These are phyloP conservation scores for Penstemon eatonii DNA, from an alignment of 257 asterid species.

Conservation along the genomic window DNA sequence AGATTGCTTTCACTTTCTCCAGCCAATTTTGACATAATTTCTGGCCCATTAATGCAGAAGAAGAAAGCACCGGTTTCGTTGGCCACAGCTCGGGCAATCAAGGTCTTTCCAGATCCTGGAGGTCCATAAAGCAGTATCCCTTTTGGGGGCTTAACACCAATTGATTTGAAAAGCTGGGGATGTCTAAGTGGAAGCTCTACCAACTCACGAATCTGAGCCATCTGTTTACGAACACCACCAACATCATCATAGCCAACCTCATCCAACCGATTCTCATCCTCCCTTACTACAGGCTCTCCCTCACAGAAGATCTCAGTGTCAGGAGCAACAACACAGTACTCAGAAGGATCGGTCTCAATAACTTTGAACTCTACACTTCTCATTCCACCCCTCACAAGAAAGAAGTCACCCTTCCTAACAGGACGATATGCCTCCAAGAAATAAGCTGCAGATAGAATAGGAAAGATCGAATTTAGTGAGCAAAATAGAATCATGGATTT, in stretches of 20 bases:
- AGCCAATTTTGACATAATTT: slow-evolving; percentile 72
- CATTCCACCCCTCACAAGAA: slow-evolving; percentile 89
- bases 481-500: neutral
- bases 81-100: slow-evolving; percentile 89
- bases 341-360: slow-evolving; percentile 73
- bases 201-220: slow-evolving; percentile 87
- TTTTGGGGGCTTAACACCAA: slow-evolving; percentile 88
- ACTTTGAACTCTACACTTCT: slow-evolving; percentile 80
- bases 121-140: slow-evolving; percentile 85
- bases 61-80: slow-evolving; percentile 95
- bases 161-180: slow-evolving; percentile 85
- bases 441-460: slow-evolving; percentile 39
- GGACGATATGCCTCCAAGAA: slow-evolving; percentile 53
- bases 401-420: slow-evolving; percentile 75
- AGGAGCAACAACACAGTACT: slow-evolving; percentile 84
- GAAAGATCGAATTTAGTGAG: neutral
- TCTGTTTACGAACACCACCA: slow-evolving; percentile 86
- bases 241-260: slow-evolving; percentile 91
- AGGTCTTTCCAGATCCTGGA: slow-evolving; percentile 90
- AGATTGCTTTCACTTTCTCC: slow-evolving; percentile 96
- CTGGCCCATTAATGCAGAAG: slow-evolving; percentile 22
- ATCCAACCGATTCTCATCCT: slow-evolving; percentile 73
- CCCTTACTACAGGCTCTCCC: slow-evolving; percentile 78
- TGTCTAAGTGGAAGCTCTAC: slow-evolving; percentile 88
- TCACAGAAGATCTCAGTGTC: slow-evolving; percentile 88